Conservation (phyloP, 2,329 filamentous ascomycete species). For the Elsinoe ampelina region DNA sequence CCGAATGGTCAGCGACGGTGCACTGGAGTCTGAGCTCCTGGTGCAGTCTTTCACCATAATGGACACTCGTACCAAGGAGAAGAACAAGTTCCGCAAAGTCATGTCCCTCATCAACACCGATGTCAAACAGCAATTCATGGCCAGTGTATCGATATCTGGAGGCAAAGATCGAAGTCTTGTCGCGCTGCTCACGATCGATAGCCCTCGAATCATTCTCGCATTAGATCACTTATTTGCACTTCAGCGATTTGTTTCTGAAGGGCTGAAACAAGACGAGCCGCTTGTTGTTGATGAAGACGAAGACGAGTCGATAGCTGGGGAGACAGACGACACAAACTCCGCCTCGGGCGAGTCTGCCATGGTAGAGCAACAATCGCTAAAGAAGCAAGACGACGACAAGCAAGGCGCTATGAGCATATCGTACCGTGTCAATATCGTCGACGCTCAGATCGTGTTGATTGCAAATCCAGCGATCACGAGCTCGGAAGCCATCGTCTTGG, state of each 20-base stretch:
- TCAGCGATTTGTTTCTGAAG: slow-evolving; percentile 69
- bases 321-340: slow-evolving; percentile 42
- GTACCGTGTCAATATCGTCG: slow-evolving; percentile 87
- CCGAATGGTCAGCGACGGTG: slow-evolving; percentile 83
- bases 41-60: slow-evolving; percentile 92
- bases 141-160: slow-evolving; percentile 84
- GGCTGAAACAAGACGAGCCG: slow-evolving; percentile 46
- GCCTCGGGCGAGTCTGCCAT: slow-evolving; percentile 19
- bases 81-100: slow-evolving; percentile 94
- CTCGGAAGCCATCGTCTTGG: slow-evolving; percentile 91
- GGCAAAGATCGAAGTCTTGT: slow-evolving; percentile 74
- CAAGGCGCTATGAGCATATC: slow-evolving; percentile 60
- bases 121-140: slow-evolving; percentile 94
- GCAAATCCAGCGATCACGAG: slow-evolving; percentile 83
- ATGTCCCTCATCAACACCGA: slow-evolving; percentile 95
- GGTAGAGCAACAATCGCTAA: slow-evolving; percentile 14
- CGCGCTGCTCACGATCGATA: slow-evolving; percentile 87
- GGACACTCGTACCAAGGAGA: slow-evolving; percentile 79
- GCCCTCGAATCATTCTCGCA: slow-evolving; percentile 87
- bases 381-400: slow-evolving; percentile 28
- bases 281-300: slow-evolving; percentile 55
- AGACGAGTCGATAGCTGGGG: slow-evolving; percentile 36
- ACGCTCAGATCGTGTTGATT: slow-evolving; percentile 92
- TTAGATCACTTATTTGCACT: slow-evolving; percentile 91
- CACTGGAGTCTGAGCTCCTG: slow-evolving; percentile 83